Conservation (phyloP, 805 yeast genomes). For the Sugiyamaella boreocaroliniensis region DNA sequence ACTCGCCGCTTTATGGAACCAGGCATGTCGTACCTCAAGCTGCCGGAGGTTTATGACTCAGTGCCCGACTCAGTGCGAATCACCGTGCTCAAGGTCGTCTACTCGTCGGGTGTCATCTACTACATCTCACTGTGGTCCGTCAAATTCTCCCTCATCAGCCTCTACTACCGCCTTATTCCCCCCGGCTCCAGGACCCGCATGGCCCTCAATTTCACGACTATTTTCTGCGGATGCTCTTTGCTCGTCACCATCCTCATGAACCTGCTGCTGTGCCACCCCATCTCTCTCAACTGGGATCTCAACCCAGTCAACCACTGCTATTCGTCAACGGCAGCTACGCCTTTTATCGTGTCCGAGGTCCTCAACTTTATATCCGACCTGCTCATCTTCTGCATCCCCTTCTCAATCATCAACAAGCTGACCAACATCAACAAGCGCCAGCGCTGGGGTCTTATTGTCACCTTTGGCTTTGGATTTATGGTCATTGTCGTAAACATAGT, state of each 20-base stretch:
- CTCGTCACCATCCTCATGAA: conserved; percentile 17
- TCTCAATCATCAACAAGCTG: conserved; percentile 20
- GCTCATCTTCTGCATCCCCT: conserved; percentile 22
- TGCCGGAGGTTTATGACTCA: conserved; percentile 2
- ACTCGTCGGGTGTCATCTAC: conserved; percentile 23
- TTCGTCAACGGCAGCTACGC: conserved; percentile 22
- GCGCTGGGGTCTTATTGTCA: conserved; percentile 19
- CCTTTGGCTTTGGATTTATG: conserved; percentile 24
- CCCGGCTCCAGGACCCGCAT: conserved; percentile 17
- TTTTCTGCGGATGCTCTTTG: conserved; percentile 12
- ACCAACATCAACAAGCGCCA: conserved; percentile 14
- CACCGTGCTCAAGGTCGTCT: conserved; percentile 21
- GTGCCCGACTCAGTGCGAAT: conserved; percentile 10
- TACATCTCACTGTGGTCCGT: conserved; percentile 23
- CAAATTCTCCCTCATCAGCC: conserved; percentile 22
- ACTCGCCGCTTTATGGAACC: conserved; percentile 22
- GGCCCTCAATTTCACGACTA: conserved; percentile 15
- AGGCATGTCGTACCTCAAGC: conserved; percentile 14
- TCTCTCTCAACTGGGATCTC: conserved; percentile 23
- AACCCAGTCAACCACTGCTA: conserved; percentile 16
- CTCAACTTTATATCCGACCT: conserved; percentile 22
- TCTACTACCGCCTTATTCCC: conserved; percentile 24
- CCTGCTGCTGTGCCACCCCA: conserved; percentile 22
- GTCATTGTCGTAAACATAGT: conserved; percentile 21
- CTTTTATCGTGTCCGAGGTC: conserved; percentile 20